These are phyloP conservation scores for Vigna radiata DNA, from an alignment of 306 rosid genomes.

Conservation along the genomic window DNA sequence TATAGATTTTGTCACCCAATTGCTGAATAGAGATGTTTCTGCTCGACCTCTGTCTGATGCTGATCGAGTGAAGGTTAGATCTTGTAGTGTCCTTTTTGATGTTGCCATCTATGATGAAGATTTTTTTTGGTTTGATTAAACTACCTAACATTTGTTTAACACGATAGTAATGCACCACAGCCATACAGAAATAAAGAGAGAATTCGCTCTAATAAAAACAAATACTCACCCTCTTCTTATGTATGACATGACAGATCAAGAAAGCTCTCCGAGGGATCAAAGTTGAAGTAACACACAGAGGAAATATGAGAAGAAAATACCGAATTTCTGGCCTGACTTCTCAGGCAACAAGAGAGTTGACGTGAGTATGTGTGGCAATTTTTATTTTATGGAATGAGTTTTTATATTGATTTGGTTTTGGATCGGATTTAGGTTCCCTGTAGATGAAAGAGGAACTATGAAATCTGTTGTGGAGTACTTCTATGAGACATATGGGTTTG, in stretches of 20 bases:
- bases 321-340: slow-evolving; percentile 93
- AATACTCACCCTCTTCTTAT: background rate
- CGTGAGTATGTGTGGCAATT: slow-evolving; percentile 56
- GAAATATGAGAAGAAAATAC: slow-evolving; percentile 92
- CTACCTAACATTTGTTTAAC: background rate
- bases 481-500: slow-evolving; percentile 85
- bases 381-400: background rate
- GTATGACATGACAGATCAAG: slow-evolving; percentile 72
- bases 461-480: slow-evolving; percentile 96
- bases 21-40: slow-evolving; percentile 81
- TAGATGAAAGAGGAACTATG: slow-evolving; percentile 91
- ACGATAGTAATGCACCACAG: background rate
- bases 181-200: background rate
- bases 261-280: slow-evolving; percentile 95
- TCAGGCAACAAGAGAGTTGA: slow-evolving; percentile 89
- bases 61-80: slow-evolving; percentile 86
- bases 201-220: background rate
- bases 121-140: background rate
- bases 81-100: slow-evolving; percentile 14
- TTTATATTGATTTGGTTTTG: slow-evolving; percentile 26
- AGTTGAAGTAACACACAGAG: slow-evolving; percentile 97
- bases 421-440: slow-evolving; percentile 73
- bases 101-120: background rate
- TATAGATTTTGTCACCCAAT: slow-evolving; percentile 83
- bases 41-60: slow-evolving; percentile 85